Percentiles rank a stretch among this genome's conserved stretches.
Evolutionary conservation across 2,329 filamentous ascomycete species (phyloP).

Genomic region (Trichoderma atroviride): DNA sequence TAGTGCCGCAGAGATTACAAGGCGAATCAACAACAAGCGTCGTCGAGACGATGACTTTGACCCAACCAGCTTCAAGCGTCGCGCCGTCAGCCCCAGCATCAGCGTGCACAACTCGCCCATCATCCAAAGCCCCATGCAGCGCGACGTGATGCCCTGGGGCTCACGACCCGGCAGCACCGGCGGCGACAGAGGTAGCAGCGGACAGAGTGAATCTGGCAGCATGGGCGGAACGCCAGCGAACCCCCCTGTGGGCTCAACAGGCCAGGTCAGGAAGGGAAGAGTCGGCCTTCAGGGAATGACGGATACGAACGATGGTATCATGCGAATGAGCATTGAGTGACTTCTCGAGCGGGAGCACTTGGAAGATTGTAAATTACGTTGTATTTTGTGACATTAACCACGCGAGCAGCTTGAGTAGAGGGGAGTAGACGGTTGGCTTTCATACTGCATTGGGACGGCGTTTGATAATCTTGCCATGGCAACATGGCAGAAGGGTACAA

Average conservation of each 20-base stretch:
- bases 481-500: background rate
- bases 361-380: background rate
- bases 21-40: slow-evolving; percentile 80
- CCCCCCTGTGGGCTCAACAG: slow-evolving; percentile 40
- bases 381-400: background rate
- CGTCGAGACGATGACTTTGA: slow-evolving; percentile 90
- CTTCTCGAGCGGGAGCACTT: background rate
- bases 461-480: background rate
- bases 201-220: slow-evolving; percentile 55
- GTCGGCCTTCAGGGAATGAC: slow-evolving; percentile 90
- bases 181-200: slow-evolving; percentile 55
- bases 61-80: slow-evolving; percentile 81
- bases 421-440: background rate
- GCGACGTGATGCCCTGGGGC: slow-evolving; percentile 72
- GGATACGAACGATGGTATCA: slow-evolving; percentile 91
- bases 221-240: slow-evolving; percentile 38
- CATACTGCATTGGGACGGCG: background rate
- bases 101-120: slow-evolving; percentile 89
- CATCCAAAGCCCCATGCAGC: slow-evolving; percentile 79
- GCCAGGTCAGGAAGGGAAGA: slow-evolving; percentile 59
- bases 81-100: slow-evolving; percentile 88
- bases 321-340: slow-evolving; percentile 96
- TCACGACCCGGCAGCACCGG: slow-evolving; percentile 66
- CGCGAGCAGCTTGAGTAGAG: background rate
- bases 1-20: slow-evolving; percentile 72